Evolutionary conservation across 2,329 filamentous ascomycete genomes (phyloP).

Genomic region (Neonectria ditissima): DNA sequence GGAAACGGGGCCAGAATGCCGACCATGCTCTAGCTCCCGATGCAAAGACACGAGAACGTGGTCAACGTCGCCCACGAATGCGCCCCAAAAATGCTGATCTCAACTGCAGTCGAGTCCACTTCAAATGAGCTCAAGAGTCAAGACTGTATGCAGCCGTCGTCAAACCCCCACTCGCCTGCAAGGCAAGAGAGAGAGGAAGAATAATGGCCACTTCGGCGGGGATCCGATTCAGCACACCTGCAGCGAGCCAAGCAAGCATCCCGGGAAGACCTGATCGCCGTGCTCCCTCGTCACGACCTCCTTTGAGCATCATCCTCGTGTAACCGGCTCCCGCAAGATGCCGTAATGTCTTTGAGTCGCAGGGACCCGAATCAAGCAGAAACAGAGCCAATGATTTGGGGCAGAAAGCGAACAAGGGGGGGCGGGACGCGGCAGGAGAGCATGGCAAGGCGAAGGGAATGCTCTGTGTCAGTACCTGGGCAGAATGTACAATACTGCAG

Average conservation of each 20-base stretch:
- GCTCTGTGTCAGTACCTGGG: slow-evolving; percentile 4
- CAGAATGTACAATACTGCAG: slow-evolving; percentile 24
- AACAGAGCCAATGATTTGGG: slow-evolving; percentile 24
- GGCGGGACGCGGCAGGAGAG: slow-evolving; percentile 11
- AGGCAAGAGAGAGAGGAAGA: neutral
- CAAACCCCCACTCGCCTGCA: neutral
- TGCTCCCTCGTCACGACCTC: neutral
- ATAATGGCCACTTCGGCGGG: neutral
- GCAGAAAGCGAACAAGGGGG: slow-evolving; percentile 23
- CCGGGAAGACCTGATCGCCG: neutral
- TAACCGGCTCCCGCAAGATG: slow-evolving; percentile 25
- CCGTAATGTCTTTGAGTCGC: slow-evolving; percentile 29
- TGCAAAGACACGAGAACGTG: slow-evolving; percentile 5
- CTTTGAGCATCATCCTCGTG: slow-evolving; percentile 17
- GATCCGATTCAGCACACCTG: neutral
- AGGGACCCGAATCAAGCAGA: slow-evolving; percentile 14
- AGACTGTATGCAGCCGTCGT: neutral
- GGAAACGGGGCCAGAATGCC: neutral
- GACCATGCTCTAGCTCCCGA: neutral
- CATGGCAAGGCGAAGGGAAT: slow-evolving; percentile 6
- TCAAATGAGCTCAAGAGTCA: too few relatives aligned
- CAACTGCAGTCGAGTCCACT: neutral
- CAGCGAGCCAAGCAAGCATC: neutral
- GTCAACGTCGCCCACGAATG: neutral
- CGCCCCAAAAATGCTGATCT: neutral